Conservation (phyloP, 2,329 filamentous ascomycete genomes). For the Biscogniauxia sp. region DNA sequence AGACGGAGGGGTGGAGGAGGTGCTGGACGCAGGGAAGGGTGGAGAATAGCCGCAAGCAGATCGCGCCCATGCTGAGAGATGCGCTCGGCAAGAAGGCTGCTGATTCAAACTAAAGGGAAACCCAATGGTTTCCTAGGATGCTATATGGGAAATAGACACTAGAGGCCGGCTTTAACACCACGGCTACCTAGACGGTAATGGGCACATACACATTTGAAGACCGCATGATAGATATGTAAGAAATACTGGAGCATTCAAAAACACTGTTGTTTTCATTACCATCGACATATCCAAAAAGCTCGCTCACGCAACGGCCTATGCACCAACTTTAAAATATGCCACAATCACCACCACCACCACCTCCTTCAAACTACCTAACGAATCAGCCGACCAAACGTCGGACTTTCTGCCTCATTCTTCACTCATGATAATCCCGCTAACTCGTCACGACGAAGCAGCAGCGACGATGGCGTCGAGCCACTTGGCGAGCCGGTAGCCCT, state of each 20-base stretch:
- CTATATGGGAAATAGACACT: too few species aligned
- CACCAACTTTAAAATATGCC: neutral
- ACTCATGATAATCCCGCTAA: neutral
- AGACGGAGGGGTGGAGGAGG: conserved; percentile 45
- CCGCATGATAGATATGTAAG: too few species aligned
- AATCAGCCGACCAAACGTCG: too few species aligned
- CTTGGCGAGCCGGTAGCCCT: conserved; percentile 39
- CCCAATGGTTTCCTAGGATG: too few species aligned
- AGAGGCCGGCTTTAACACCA: too few species aligned
- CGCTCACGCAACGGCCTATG: neutral
- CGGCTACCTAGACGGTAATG: too few species aligned
- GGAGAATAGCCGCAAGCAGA: conserved; percentile 64
- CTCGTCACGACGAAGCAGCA: conserved; percentile 9
- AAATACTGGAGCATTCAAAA: too few species aligned
- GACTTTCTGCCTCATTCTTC: neutral
- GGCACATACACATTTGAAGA: too few species aligned
- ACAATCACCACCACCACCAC: neutral
- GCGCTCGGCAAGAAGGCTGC: conserved; percentile 38
- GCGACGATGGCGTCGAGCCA: conserved; percentile 34
- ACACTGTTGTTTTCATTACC: too few species aligned
- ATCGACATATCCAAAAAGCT: neutral
- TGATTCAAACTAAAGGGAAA: neutral
- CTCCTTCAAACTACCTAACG: too few species aligned
- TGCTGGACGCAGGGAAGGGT: conserved; percentile 67
- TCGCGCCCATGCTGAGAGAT: conserved; percentile 64